Percentiles rank a stretch among this genome's conserved stretches.
These are phyloP conservation scores for Oxytropis ochrocephala DNA, from an alignment of 306 rosid genomes.

Conservation along the genomic window DNA sequence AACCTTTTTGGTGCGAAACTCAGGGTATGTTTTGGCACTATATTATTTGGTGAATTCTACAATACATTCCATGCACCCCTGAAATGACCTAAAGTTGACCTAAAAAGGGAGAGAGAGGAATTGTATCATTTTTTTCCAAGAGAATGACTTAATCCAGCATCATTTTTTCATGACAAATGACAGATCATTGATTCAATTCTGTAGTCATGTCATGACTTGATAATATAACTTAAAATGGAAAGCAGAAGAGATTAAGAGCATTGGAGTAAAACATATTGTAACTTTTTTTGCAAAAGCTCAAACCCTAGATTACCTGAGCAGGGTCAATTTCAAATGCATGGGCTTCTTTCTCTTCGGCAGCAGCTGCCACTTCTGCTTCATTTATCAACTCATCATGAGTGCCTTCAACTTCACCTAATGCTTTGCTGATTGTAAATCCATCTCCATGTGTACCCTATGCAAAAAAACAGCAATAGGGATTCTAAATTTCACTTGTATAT, in stretches of 20 bases:
- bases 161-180: background rate
- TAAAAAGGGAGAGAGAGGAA: background rate
- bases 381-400: constrained; percentile 67
- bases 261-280: background rate
- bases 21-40: background rate
- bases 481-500: background rate
- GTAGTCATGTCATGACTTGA: background rate
- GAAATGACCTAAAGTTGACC: background rate
- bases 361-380: constrained; percentile 88
- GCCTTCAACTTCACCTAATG: constrained; percentile 67
- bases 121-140: background rate
- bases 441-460: constrained; percentile 57
- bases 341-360: constrained; percentile 81
- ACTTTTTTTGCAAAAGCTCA: background rate
- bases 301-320: constrained; percentile 51
- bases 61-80: background rate
- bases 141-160: background rate
- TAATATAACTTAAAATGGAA: background rate
- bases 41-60: background rate
- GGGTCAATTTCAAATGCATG: constrained; percentile 87
- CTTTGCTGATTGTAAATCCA: constrained; percentile 83
- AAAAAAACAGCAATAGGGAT: constrained; percentile 3
- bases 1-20: constrained; percentile 8
- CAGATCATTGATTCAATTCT: background rate
- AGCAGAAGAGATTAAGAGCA: background rate